phyloP scores from a whole-genome alignment of 108 stramenopile species.

The Stephanodiscus triporus region DNA sequence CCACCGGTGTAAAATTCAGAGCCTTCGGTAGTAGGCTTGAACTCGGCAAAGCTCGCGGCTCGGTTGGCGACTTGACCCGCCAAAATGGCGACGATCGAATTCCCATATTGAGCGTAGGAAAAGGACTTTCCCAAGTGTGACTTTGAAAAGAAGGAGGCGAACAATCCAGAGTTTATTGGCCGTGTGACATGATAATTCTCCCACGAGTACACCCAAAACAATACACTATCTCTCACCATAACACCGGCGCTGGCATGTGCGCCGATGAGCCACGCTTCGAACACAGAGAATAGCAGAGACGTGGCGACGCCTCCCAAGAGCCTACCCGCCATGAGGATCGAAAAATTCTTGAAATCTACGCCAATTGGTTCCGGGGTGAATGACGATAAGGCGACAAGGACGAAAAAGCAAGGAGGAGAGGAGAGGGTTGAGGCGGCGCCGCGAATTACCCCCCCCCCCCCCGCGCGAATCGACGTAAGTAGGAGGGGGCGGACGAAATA shows the following conservation, averaged over 20 bases:
- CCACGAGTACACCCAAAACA: too few relatives aligned
- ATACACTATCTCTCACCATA: slow-evolving; percentile 43
- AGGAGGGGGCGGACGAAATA: neutral
- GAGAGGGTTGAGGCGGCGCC: too few relatives aligned
- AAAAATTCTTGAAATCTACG: slow-evolving; percentile 70
- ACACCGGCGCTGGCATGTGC: slow-evolving; percentile 77
- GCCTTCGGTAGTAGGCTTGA: slow-evolving; percentile 34
- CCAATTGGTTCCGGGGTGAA: neutral
- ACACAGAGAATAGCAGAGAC: slow-evolving; percentile 87
- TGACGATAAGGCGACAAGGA: too few relatives aligned
- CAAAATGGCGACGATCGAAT: slow-evolving; percentile 91
- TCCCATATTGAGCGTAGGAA: slow-evolving; percentile 87
- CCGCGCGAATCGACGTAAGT: too few relatives aligned
- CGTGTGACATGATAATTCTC: too few relatives aligned
- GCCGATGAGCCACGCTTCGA: slow-evolving; percentile 95
- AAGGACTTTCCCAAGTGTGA: slow-evolving; percentile 84
- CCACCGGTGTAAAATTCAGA: slow-evolving; percentile 76
- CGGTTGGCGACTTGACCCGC: slow-evolving; percentile 92
- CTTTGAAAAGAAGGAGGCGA: slow-evolving; percentile 32
- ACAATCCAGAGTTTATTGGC: too few relatives aligned
- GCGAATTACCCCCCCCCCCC: too few relatives aligned
- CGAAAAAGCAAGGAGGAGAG: too few relatives aligned
- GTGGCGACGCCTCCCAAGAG: slow-evolving; percentile 93
- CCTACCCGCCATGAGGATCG: slow-evolving; percentile 89
- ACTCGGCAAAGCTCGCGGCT: slow-evolving; percentile 54